phyloP scores from a whole-genome alignment of 129 eudicot genomes.

The Deinandra increscens region DNA sequence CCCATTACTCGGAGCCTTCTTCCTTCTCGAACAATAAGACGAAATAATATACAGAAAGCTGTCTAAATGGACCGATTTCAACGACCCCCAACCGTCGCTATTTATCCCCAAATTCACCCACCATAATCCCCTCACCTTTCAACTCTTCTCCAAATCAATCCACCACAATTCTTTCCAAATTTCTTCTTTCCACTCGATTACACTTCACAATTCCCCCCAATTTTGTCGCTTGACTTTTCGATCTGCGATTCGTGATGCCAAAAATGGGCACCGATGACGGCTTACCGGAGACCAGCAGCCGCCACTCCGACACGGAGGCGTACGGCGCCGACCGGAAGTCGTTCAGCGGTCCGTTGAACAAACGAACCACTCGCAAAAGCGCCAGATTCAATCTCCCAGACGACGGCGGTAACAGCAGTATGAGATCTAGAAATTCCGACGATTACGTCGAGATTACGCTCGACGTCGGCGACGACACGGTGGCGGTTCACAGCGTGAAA shows the following conservation, averaged over 20 bases:
- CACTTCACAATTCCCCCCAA: not conserved
- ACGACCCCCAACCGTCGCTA: not conserved
- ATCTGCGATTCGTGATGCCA: not conserved
- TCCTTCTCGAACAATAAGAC: not conserved
- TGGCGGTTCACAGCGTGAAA: slow-evolving; percentile 56
- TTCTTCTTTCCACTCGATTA: not conserved
- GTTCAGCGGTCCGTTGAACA: slow-evolving; percentile 7
- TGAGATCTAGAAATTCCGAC: not conserved
- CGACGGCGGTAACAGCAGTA: not conserved
- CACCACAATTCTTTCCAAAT: not conserved
- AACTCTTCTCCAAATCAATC: not conserved
- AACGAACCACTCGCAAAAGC: slow-evolving; percentile 1
- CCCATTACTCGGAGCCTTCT: not conserved
- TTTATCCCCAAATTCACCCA: not conserved
- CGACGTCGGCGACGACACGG: slow-evolving; percentile 51
- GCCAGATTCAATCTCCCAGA: not conserved
- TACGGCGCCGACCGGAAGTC: slow-evolving; percentile 5
- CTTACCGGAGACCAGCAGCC: slow-evolving; percentile 34
- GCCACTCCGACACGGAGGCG: not conserved
- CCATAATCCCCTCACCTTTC: not conserved
- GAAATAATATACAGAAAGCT: not conserved
- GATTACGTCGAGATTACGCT: slow-evolving; percentile 21
- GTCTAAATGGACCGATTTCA: not conserved
- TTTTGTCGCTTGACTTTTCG: not conserved
- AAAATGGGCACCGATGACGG: not conserved